These are phyloP conservation scores for Calonectria crousiana DNA, from an alignment of 2,329 filamentous ascomycete genomes.

Conservation along the genomic window DNA sequence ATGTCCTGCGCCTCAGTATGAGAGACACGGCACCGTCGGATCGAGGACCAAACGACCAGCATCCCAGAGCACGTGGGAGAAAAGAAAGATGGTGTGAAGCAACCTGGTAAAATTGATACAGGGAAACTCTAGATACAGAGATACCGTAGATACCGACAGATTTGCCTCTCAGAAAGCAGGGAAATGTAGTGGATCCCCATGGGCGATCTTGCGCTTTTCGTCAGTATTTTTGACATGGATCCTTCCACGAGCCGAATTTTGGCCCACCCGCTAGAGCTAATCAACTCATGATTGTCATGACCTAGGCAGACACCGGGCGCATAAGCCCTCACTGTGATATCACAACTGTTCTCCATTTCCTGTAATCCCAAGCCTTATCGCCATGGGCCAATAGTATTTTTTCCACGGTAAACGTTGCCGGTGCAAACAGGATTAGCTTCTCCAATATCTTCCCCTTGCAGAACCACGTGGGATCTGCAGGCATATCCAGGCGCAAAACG, in stretches of 20 bases:
- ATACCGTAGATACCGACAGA: not conserved
- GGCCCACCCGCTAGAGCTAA: not conserved
- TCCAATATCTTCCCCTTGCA: not conserved
- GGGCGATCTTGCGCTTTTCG: not conserved
- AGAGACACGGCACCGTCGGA: not conserved
- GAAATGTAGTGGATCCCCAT: not conserved
- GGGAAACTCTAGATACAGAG: not conserved
- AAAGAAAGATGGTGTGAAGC: not conserved
- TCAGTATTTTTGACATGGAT: not conserved
- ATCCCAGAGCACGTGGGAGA: not conserved
- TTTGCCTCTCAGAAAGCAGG: not conserved
- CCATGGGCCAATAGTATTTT: not conserved
- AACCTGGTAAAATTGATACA: not conserved
- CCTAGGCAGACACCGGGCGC: not conserved
- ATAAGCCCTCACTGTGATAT: not conserved
- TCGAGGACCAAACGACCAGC: not conserved
- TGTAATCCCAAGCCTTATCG: not conserved
- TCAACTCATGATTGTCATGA: not conserved
- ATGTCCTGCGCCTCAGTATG: not conserved
- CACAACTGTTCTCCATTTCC: not conserved
- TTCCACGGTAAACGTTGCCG: not conserved
- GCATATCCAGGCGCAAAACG: not conserved
- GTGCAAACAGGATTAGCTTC: not conserved
- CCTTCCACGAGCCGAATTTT: not conserved
- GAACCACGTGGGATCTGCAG: not conserved